These are phyloP conservation scores for Rhynchosporium secalis DNA, from an alignment of 2,329 filamentous ascomycete genomes.

Conservation along the genomic window DNA sequence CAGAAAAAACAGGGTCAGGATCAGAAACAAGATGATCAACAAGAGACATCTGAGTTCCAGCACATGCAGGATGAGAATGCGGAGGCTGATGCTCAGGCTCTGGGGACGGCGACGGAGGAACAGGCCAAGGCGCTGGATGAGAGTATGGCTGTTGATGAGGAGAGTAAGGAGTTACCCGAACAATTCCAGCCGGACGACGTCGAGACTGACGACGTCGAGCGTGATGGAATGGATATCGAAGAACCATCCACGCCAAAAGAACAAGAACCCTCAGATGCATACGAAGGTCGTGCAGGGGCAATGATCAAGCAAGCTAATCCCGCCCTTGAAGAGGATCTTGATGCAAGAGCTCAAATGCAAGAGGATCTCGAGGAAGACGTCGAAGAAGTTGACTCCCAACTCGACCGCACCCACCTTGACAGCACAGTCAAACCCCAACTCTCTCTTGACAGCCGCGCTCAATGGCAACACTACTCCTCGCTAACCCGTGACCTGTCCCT, in stretches of 20 bases:
- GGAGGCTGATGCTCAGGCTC: constrained; percentile 82
- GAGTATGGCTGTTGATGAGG: constrained; percentile 79
- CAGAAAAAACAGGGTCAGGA: constrained; percentile 41
- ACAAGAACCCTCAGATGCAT: constrained; percentile 47
- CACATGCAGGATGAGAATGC: constrained; percentile 84
- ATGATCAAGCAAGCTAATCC: constrained; percentile 50
- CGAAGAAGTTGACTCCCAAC: constrained; percentile 51
- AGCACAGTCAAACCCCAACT: constrained; percentile 26
- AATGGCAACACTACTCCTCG: constrained; percentile 84
- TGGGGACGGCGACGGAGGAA: constrained; percentile 85
- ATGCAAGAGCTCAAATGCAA: constrained; percentile 42
- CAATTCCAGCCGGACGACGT: constrained; percentile 45
- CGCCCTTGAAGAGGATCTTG: constrained; percentile 49
- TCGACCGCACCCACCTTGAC: constrained; percentile 71
- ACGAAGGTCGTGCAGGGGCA: constrained; percentile 60
- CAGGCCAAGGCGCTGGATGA: constrained; percentile 85
- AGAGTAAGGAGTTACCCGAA: constrained; percentile 60
- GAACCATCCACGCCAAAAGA: constrained; percentile 45
- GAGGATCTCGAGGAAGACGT: constrained; percentile 42
- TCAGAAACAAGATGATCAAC: constrained; percentile 48
- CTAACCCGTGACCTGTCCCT: constrained; percentile 84
- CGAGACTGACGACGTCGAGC: constrained; percentile 48
- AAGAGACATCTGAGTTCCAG: constrained; percentile 88
- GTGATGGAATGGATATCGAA: constrained; percentile 45
- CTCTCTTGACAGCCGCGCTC: constrained; percentile 63